Evolutionary conservation across 805 yeast species (phyloP), one percentile per base, ranked within the genome.

Genomic region (Hyphopichia homilentoma): DNA sequence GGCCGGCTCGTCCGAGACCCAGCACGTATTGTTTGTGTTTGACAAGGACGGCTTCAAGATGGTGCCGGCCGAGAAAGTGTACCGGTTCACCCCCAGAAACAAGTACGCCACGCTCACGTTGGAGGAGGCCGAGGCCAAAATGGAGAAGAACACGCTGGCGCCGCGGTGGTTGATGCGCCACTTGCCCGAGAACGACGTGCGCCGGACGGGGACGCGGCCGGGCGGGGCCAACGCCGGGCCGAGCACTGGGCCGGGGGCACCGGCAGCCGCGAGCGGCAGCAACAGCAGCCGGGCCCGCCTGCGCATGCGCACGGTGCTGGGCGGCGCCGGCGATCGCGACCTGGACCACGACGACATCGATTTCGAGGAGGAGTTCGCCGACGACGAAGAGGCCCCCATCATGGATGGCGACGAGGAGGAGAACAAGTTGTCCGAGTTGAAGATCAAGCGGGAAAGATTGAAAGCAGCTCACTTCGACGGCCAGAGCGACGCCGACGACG

Each of bases 361-460:
- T 61, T 90, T 72, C 50, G 97, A 93, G 46, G 97, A 93, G 56
- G 97, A 89, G 56, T 93, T 93, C 60, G 97, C 93, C 17, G 98
- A 93, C 58, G 98, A 93, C 57, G 98, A 93, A 63, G 98, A 90
- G 56, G 97, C 97, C 2, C 98, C 98, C 18, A 84, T 93, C 38
- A 78, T 90, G 70, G 97, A 90, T 50, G 96, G 96, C 29, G 79
- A 89, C 40, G 97, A 90, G 52, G 96, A 93, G 50, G 97, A 93
- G 52, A 84, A 86, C 55, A 88, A 84, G 55, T 84, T 87, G 41
- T 84, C 88, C 32, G 96, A 93, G 58, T 76, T 72, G 44, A 80
- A 84, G 47, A 81, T 86, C 54, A 87, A 85, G 56, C 79, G 73
- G 42, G 95, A 86, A 56, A 85, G 84, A 95, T 63, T 82, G 38